Base-by-base conservation (phyloP, 176 grass and related monocot genomes). In the Areca catechu region DNA sequence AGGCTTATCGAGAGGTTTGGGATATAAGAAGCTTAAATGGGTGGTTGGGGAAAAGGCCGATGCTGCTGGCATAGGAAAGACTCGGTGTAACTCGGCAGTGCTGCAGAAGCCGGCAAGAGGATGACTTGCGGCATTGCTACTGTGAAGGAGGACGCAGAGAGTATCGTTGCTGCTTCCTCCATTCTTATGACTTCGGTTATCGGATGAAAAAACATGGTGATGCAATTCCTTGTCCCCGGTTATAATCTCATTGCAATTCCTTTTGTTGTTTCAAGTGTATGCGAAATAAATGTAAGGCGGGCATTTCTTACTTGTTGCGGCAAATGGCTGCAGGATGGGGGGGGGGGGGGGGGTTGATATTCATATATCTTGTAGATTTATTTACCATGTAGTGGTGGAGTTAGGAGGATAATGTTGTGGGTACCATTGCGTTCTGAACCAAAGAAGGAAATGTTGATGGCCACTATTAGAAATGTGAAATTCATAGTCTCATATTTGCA, bases 1-100 rank as follows among this genome's bases (percentile, higher is more conserved):
- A 97, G 56, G 50, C 87, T 97, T 30, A 78, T 97, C 1, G 76
- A 77, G 20, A 88, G 70, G 61, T 88, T 92, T 64, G 79, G 79
- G 69, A 29, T 92, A 85, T 69, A 92, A 91, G 86, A 92, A 92
- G 73, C 65, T 97, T 20, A 97, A 92, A 43, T 97, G 87, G 87
- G 63, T 78, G 30, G 66, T 34, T 2, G 93, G 81, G 18, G 84
- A 92, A 29, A 97, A 85, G 73, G 69, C 67, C 7, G 69, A 71
- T 4, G 52, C 57, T 0, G 20, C 5, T 12, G 62, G 49, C 15
- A 67, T 25, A 1, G 0, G 61, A 7, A 24, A 76, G 16, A 3
- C 79, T 3, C 55, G 20, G 60, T 82, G 27, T 82, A 80, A 69
- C 56, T 97, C 93, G 0, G 81, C 81, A 0, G 75, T 92, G 58